Base-by-base conservation (phyloP, 163 green algal genomes). In the Prototheca wickerhamii region DNA sequence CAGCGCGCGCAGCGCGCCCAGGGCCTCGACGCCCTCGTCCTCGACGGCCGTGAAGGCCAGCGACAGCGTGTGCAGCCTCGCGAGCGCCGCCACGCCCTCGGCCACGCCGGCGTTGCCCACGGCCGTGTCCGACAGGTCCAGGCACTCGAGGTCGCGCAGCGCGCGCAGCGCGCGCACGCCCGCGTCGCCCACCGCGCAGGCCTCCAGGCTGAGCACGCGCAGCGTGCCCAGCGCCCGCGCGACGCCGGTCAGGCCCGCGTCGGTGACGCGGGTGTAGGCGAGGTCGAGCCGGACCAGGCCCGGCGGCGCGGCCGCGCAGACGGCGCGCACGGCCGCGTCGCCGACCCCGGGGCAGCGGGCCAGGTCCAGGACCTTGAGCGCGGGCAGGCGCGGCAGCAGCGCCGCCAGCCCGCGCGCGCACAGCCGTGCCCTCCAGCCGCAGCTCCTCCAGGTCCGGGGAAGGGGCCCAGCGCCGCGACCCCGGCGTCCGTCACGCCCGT, bases 51-150 rank as follows among this genome's bases (percentile, higher is more conserved):
- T 71, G 59, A 77, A 84, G 12, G 70, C 72, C 12, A 89, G 69
- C 70, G 77, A 76, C 56, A 88, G 70, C 62, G 29, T 66, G 21
- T 70, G 33, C 5, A 89, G 71, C 5, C 54, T 33, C 12, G 50
- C 70, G 25, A 87, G 58, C 57, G 42, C 43, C 12, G 51, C 60
- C 30, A 88, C 32, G 20, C 17, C 4, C 3, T 25, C 23, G 1
- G 29, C 4, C 64, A 87, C 61, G 29, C 65, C 59, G 6, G 29
- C 34, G 37, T 82, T 73, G 15, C 50, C 66, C 15, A 84, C 71
- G 30, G 23, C 26, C 4, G 79, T 85, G 71, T 89, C 84, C 26
- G 60, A 68, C 49, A 85, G 65, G 68, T 85, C 68, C 26, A 87
- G 67, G 5, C 59, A 4, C 43, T 76, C 53, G 42, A 89, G 46